Evolutionary conservation across 2,329 filamentous ascomycete species (phyloP), one percentile per base, ranked within the genome.

Genomic region (Tolypocladium sp.): DNA sequence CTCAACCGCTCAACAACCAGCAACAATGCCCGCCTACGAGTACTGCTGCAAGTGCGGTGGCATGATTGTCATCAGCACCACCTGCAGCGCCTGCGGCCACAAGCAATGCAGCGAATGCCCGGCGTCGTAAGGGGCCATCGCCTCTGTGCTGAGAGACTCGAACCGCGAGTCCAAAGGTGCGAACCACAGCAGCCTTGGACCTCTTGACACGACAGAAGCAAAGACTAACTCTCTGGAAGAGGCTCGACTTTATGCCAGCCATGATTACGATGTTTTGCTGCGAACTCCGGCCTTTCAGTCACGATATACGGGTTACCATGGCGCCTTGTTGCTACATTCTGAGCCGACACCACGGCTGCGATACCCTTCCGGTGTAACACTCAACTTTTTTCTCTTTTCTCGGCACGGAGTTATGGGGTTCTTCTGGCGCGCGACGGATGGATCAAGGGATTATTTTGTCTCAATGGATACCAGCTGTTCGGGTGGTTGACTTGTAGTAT

Each of bases 11-110:
- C 2, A 51, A n/a, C 56, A 58, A 51, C 58, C 55, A 62, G 62
- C 52, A 66, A 69, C 65, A 56, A 78, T 78, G 76, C 73, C 76
- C 68, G 71, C 74, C 65, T 78, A 76, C 65, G 76, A 78, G 65
- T 79, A 80, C 72, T 82, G 80, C 77, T 82, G 80, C 76, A 71
- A 80, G 67, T 82, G 80, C 73, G 77, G 77, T 65, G 72, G 75
- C 71, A 79, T 82, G 72, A 80, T 82, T 65, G 80, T 82, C 74
- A 82, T 82, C 73, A 82, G 79, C 77, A 79, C 73, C 69, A 77
- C 74, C 57, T 82, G 80, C 75, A 74, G 71, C 61, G 72, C 74
- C 66, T 82, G 80, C 68, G 72, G 74, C 57, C 80, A 82, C 73
- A 70, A 73, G 64, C 76, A 81, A 67, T 82, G 80, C 77, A 67